phyloP scores from a whole-genome alignment of 257 asterid genomes.

The Coffea eugenioides region DNA sequence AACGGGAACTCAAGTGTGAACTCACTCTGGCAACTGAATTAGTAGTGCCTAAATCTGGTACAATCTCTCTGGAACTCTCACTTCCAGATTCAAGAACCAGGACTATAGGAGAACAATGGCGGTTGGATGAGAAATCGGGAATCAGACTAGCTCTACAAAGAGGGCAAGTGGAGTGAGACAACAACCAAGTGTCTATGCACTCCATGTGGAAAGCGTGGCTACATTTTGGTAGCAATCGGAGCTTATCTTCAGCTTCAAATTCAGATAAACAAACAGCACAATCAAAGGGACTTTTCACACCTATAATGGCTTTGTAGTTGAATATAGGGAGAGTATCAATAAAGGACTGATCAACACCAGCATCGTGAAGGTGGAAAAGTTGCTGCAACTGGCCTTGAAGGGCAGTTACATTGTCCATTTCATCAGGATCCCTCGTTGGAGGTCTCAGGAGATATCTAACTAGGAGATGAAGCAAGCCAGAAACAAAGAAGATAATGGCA shows the following conservation, averaged over 20 bases:
- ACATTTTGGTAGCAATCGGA: constrained; percentile 75
- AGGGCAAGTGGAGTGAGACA: constrained; percentile 95
- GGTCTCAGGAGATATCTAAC: constrained; percentile 68
- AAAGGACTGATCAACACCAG: constrained; percentile 93
- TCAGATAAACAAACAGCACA: constrained; percentile 97
- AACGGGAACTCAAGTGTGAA: constrained; percentile 44
- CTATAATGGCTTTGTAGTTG: constrained; percentile 74
- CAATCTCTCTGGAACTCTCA: constrained; percentile 69
- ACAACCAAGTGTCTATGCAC: constrained; percentile 92
- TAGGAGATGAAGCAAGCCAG: constrained; percentile 84
- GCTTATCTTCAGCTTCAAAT: constrained; percentile 77
- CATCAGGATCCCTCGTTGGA: constrained; percentile 59
- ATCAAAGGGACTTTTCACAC: constrained; percentile 85
- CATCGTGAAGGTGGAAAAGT: constrained; percentile 82
- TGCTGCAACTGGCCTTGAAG: constrained; percentile 94
- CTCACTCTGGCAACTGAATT: constrained; percentile 37
- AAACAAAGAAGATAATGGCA: constrained; percentile 76
- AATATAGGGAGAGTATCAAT: constrained; percentile 83
- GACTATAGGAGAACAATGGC: constrained; percentile 53
- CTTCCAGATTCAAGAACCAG: constrained; percentile 84
- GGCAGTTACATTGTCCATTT: constrained; percentile 60
- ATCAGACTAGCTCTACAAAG: constrained; percentile 81
- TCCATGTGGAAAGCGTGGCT: constrained; percentile 98
- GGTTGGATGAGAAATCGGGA: constrained; percentile 44
- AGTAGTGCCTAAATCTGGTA: constrained; percentile 20